These are phyloP conservation scores for Acacia concinna DNA, from an alignment of 331 rosid genomes.

Conservation along the genomic window DNA sequence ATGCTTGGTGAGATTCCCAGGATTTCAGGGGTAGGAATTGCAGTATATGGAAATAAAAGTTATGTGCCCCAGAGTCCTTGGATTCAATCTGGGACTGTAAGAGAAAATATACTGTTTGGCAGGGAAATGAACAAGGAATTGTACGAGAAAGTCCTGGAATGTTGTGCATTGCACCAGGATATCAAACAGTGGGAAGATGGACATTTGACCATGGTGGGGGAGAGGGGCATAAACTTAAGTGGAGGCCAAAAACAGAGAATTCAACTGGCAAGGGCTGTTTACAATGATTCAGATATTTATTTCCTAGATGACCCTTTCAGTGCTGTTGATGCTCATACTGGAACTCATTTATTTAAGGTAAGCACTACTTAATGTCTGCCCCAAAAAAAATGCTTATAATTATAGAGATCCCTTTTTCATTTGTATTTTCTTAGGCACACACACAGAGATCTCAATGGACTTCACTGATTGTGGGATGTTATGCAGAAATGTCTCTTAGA, in stretches of 20 bases:
- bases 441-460: neutral
- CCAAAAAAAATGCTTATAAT: neutral
- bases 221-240: constrained; percentile 89
- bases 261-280: constrained; percentile 90
- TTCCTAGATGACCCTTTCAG: constrained; percentile 95
- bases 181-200: constrained; percentile 68
- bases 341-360: constrained; percentile 80
- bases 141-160: constrained; percentile 67
- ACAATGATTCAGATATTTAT: constrained; percentile 79
- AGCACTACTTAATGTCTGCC: neutral
- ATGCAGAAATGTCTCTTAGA: constrained; percentile 84
- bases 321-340: constrained; percentile 94
- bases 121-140: constrained; percentile 54
- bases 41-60: constrained; percentile 61
- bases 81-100: constrained; percentile 88
- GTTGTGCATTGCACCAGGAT: constrained; percentile 81
- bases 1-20: constrained; percentile 80
- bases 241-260: constrained; percentile 94
- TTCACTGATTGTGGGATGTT: constrained; percentile 20
- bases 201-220: constrained; percentile 72
- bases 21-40: constrained; percentile 59
- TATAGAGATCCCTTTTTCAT: neutral
- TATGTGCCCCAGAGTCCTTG: constrained; percentile 94
- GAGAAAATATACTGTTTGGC: constrained; percentile 89
- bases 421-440: neutral